A percentile compares a stretch with the other conserved stretches of the same genome.
Conservation (phyloP, 306 rosid species). For the Cucumis hystrix region DNA sequence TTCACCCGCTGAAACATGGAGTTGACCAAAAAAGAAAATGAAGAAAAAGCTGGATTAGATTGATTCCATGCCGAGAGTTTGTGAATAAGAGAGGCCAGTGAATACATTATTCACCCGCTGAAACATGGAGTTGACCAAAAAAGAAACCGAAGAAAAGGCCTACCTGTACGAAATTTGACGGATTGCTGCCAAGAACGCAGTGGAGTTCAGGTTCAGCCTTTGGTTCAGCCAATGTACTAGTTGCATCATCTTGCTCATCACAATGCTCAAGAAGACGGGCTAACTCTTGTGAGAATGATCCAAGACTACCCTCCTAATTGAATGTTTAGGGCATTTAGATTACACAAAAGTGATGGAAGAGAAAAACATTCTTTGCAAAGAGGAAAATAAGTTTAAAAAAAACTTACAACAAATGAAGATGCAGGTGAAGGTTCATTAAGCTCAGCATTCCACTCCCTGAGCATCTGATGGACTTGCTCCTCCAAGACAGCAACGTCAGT, state of each 20-base stretch:
- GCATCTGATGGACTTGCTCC: constrained; percentile 97
- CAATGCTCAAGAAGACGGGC: constrained; percentile 69
- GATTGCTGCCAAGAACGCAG: constrained; percentile 35
- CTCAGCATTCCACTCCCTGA: constrained; percentile 95
- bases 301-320: constrained; percentile 77
- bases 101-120: not conserved
- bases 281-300: constrained; percentile 83
- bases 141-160: not conserved
- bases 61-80: not conserved
- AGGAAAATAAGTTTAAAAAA: not conserved
- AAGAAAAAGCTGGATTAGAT: not conserved
- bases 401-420: constrained; percentile 38
- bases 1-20: not conserved
- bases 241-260: constrained; percentile 97
- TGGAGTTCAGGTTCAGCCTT: constrained; percentile 77
- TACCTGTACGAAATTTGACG: constrained; percentile 44
- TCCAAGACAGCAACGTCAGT: constrained; percentile 64
- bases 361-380: not conserved
- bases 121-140: not conserved
- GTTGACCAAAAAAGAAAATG: not conserved
- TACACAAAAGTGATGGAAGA: not conserved
- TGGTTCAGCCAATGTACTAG: constrained; percentile 65
- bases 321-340: constrained; percentile 4
- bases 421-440: constrained; percentile 92
- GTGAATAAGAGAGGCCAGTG: not conserved